Conservation (phyloP, 257 asterid species). For the Eucommia ulmoides region DNA sequence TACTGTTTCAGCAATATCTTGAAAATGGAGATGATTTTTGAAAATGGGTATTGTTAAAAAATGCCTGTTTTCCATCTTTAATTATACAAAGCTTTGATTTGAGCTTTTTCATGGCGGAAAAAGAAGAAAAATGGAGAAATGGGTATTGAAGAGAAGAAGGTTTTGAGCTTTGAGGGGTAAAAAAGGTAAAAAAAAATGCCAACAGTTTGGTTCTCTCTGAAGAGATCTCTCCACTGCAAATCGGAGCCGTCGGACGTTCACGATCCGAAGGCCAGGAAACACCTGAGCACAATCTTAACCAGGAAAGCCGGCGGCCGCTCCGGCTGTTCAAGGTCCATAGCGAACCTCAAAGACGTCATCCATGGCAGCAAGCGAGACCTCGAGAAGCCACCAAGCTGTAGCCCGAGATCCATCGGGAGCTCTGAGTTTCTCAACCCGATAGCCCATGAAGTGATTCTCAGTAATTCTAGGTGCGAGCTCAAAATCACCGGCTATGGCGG, state of each 20-base stretch:
- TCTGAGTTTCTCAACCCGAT: conserved; percentile 74
- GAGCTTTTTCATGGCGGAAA: not conserved
- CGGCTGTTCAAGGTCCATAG: conserved; percentile 86
- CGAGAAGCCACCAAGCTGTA: conserved; percentile 58
- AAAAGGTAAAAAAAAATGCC: conserved; percentile 37
- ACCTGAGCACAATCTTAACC: conserved; percentile 30
- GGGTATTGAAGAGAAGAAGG: not conserved
- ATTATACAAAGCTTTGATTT: too few species aligned
- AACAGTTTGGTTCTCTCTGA: conserved; percentile 66
- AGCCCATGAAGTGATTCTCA: conserved; percentile 60
- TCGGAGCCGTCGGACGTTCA: conserved; percentile 40
- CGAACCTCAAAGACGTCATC: conserved; percentile 74
- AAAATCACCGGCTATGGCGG: conserved; percentile 34
- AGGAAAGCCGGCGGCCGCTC: conserved; percentile 38
- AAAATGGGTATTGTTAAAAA: not conserved
- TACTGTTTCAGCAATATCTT: too few species aligned
- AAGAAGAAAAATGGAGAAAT: not conserved
- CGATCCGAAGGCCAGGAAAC: conserved; percentile 30
- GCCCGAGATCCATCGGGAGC: conserved; percentile 87
- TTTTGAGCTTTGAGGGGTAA: not conserved
- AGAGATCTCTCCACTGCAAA: conserved; percentile 59
- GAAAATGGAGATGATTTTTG: too few species aligned
- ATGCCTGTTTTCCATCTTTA: not conserved
- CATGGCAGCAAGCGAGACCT: conserved; percentile 86
- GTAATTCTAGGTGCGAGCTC: conserved; percentile 62